Evolutionary conservation across 176 grass and related monocot genomes (phyloP).

Genomic region (Metroxylon sagu): DNA sequence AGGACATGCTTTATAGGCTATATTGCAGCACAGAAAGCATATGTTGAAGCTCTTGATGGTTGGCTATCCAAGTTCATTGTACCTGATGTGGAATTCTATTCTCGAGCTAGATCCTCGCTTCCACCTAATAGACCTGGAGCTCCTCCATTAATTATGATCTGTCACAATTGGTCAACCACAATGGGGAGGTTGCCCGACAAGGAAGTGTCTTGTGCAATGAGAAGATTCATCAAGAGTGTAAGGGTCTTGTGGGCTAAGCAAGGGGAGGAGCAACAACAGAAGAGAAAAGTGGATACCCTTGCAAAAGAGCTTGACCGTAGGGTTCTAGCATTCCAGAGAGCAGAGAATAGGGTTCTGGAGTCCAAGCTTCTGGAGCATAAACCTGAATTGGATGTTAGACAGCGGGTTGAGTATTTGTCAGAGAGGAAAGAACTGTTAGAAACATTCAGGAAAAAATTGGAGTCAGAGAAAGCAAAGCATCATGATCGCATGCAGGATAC

Average conservation of each 20-base stretch:
- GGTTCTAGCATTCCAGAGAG: constrained; percentile 54
- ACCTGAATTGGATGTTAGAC: constrained; percentile 51
- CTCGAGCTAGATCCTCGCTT: constrained; percentile 42
- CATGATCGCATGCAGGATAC: constrained; percentile 66
- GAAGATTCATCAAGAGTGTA: constrained; percentile 68
- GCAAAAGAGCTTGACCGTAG: constrained; percentile 75
- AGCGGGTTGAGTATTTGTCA: constrained; percentile 57
- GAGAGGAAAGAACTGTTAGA: constrained; percentile 67
- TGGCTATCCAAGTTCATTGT: constrained; percentile 87
- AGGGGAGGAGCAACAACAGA: constrained; percentile 82
- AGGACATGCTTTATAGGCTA: constrained; percentile 69
- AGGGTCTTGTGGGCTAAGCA: constrained; percentile 85
- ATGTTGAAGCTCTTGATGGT: constrained; percentile 71
- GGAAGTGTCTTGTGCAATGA: constrained; percentile 44
- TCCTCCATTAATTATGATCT: constrained; percentile 54
- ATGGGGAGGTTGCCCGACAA: constrained; percentile 48
- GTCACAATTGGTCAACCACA: constrained; percentile 51
- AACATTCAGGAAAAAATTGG: constrained; percentile 43
- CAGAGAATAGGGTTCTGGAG: constrained; percentile 78
- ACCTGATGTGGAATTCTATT: constrained; percentile 53
- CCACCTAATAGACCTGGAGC: constrained; percentile 25
- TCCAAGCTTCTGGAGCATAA: constrained; percentile 67
- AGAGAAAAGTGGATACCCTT: constrained; percentile 75
- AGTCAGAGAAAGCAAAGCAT: constrained; percentile 66
- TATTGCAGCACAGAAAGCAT: constrained; percentile 56